Conservation (phyloP, 495 filamentous ascomycete genomes). For the Cercophora newfieldiana region DNA sequence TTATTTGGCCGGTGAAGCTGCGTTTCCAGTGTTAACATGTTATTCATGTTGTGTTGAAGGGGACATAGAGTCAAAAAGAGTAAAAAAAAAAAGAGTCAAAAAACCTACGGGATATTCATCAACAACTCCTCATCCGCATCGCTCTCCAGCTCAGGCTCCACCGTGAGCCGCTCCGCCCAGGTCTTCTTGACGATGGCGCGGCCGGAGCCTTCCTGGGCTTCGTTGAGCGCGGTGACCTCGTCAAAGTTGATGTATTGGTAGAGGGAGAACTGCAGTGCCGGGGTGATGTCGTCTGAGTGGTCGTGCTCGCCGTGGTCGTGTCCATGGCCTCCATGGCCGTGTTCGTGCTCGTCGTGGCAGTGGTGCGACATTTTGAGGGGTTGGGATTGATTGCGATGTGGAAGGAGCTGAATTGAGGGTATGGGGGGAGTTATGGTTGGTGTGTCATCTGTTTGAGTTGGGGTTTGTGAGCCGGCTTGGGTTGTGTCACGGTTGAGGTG, state of each 20-base stretch:
- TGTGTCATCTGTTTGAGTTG: constrained; percentile 4
- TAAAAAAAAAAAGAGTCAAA: constrained; percentile 17
- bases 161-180: constrained; percentile 74
- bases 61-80: background rate
- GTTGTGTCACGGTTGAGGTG: background rate
- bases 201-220: constrained; percentile 65
- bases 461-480: background rate
- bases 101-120: constrained; percentile 82
- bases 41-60: background rate
- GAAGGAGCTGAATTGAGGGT: background rate
- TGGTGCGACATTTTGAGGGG: constrained; percentile 44
- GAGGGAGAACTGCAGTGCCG: constrained; percentile 81
- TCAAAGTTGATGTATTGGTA: constrained; percentile 92
- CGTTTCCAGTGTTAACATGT: constrained; percentile 7
- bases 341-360: constrained; percentile 45
- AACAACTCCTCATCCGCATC: constrained; percentile 92
- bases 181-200: constrained; percentile 81
- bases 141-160: constrained; percentile 73
- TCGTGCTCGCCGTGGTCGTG: constrained; percentile 55
- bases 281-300: constrained; percentile 87
- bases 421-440: background rate
- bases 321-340: constrained; percentile 15
- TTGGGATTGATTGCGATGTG: background rate
- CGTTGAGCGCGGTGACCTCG: constrained; percentile 82
- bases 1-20: constrained; percentile 92